Base-by-base conservation (phyloP, 768 basidiomycete genomes). In the Antrodiella citrinella region DNA sequence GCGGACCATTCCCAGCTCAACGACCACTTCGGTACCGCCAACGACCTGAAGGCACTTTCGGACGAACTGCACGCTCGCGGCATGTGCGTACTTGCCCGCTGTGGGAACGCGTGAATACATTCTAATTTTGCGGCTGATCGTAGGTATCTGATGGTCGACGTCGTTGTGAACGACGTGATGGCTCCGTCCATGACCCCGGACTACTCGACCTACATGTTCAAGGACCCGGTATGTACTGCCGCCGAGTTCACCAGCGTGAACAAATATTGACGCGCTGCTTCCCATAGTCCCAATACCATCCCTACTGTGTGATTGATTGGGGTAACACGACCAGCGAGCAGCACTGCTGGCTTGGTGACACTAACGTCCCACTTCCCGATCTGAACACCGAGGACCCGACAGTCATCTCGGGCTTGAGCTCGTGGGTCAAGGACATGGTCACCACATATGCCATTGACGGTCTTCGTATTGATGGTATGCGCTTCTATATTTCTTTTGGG, bases 101-200 rank as follows among this genome's bases (percentile, higher is more conserved):
- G 21, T 43, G 15, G n/a, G n/a, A n/a, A 48, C 39, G n/a, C n/a
- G 40, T 13, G 22, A 11, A 23, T 39, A 4, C 30, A 48, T 47
- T 18, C 26, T n/a, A n/a, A n/a, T n/a, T n/a, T n/a, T n/a, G n/a
- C n/a, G n/a, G n/a, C n/a, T 22, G 18, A 10, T 25, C 20, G 3
- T 43, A 74, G 73, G 81, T 90, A 83, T 63, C 69, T 92, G 54
- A 91, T 91, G 87, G 81, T 91, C 44, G 90, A 92, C 59, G 66
- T 87, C 25, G 86, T 93, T 35, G 80, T 86, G 26, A 93, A 93
- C 65, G 86, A 92, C 64, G 88, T 94, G 45, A 91, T 90, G 75
- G 69, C 84, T 1, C 77, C 80, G 2, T 76, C 79, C 2, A 71
- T 68, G 26, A 76, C 69, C 4, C 84, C 86, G 13, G 78, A 84